These are phyloP conservation scores for Zostera marina DNA, from an alignment of 116 monocot species.

Conservation along the genomic window DNA sequence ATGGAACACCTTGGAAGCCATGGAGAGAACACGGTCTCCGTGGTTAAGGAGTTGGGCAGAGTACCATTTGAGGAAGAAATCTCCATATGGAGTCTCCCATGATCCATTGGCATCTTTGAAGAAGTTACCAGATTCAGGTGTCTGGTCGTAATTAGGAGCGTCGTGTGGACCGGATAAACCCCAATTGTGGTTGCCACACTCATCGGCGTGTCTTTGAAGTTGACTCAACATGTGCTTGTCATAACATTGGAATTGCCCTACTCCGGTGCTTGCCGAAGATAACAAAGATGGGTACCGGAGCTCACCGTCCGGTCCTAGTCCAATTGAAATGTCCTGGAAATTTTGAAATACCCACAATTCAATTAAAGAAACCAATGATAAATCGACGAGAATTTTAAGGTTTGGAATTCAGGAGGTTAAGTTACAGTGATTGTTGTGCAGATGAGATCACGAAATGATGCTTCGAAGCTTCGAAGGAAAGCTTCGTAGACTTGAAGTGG, in stretches of 20 bases:
- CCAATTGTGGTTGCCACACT: slow-evolving; percentile 15
- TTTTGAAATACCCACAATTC: background rate
- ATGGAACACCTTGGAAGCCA: slow-evolving; percentile 15
- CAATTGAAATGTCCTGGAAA: slow-evolving; percentile 37
- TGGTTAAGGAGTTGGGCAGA: slow-evolving; percentile 32
- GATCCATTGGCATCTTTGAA: slow-evolving; percentile 58
- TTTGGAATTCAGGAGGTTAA: background rate
- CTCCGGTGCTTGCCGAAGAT: slow-evolving; percentile 8
- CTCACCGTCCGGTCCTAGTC: slow-evolving; percentile 65
- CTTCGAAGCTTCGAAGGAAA: slow-evolving; percentile 31
- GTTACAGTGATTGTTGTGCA: slow-evolving; percentile 52
- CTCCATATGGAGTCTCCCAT: slow-evolving; percentile 56
- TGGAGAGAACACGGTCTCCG: slow-evolving; percentile 42
- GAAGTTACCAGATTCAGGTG: slow-evolving; percentile 33
- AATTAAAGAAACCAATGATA: background rate
- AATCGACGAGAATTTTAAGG: background rate
- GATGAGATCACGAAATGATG: slow-evolving; percentile 33
- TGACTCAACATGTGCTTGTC: slow-evolving; percentile 14
- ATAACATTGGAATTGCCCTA: slow-evolving; percentile 54
- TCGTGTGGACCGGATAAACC: slow-evolving; percentile 57
- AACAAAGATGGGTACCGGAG: slow-evolving; percentile 54
- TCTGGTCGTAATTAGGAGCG: slow-evolving; percentile 33
- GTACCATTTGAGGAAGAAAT: slow-evolving; percentile 89
- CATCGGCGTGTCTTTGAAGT: slow-evolving; percentile 12
- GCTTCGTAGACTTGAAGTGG: slow-evolving; percentile 36